Conservation (phyloP, 2,329 filamentous ascomycete species). For the Fusarium piperis region DNA sequence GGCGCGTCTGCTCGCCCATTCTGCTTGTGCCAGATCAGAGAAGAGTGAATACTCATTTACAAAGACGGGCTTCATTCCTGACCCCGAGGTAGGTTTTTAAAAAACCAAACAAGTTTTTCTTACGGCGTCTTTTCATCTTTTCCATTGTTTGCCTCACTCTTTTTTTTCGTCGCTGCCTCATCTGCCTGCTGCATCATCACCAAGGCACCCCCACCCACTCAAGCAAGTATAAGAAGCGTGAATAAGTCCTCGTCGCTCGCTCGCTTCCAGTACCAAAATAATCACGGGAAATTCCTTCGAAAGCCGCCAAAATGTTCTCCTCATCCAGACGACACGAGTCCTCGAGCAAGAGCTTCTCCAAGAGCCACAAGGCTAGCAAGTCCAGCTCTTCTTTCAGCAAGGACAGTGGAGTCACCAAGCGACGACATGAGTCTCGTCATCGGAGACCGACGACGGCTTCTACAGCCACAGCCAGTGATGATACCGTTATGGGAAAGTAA, state of each 20-base stretch:
- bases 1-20: constrained; percentile 12
- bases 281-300: not conserved
- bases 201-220: not conserved
- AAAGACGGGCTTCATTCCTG: constrained; percentile 23
- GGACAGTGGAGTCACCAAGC: constrained; percentile 63
- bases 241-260: constrained; percentile 1
- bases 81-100: constrained; percentile 47
- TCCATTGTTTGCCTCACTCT: constrained; percentile 14
- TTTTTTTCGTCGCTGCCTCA: constrained; percentile 9
- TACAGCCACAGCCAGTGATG: constrained; percentile 49
- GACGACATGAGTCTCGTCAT: constrained; percentile 60
- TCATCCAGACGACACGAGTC: constrained; percentile 53
- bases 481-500: constrained; percentile 57
- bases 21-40: constrained; percentile 29
- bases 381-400: constrained; percentile 66
- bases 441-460: constrained; percentile 61
- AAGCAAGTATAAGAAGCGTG: constrained; percentile 24
- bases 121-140: constrained; percentile 19
- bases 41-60: constrained; percentile 16
- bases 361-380: constrained; percentile 60
- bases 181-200: constrained; percentile 22
- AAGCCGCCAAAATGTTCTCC: constrained; percentile 54
- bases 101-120: constrained; percentile 22
- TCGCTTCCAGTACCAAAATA: not conserved
- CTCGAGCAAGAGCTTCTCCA: constrained; percentile 63